Evolutionary conservation across 2,329 filamentous ascomycete genomes (phyloP), one percentile per base, ranked within the genome.

Genomic region (Calonectria ilicicola): DNA sequence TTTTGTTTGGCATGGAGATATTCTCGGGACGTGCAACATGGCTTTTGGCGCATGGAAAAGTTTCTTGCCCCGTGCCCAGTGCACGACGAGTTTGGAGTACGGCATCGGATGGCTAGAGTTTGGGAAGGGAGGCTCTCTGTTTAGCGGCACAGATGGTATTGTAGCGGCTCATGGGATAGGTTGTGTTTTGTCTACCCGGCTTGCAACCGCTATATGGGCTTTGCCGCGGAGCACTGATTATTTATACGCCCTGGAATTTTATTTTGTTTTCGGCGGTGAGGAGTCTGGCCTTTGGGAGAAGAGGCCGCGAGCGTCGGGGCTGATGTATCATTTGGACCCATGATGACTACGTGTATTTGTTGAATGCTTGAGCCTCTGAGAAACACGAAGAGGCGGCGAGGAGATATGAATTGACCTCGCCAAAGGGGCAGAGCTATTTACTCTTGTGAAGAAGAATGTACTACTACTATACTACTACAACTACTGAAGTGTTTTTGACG

Each of bases 31-130:
- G 49, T 58, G 65, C 65, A 38, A 72, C 56, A 60, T 49, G 19
- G 38, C 29, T 38, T 29, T 65, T 21, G 60, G 47, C 62, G 38
- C 44, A 53, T 63, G 38, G 42, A 49, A 73, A 73, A 65, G 40
- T 70, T 66, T 70, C 56, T 40, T 67, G 46, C 56, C 56, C 21
- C 40, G 40, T 65, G 67, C 63, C 23, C 40, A 51, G 46, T 17
- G 64, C 56, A 73, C 23, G 64, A 32, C 67, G 46, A 65, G 70
- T 70, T 70, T 70, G 71, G 71, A 70, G 56, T 70, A 68, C 58
- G 63, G 67, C 67, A 73, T 70, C 62, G 71, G 67, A 58, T 65
- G 67, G 63, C 64, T 73, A 73, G 71, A 73, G 46, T 70, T 67
- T 67, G 47, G 63, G 35, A 40, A 38, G 38, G 63, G 67, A 67